Evolutionary conservation across 2,329 filamentous ascomycete species (phyloP), one percentile per base, ranked within the genome.

Genomic region (Trichocomaceae sp.): DNA sequence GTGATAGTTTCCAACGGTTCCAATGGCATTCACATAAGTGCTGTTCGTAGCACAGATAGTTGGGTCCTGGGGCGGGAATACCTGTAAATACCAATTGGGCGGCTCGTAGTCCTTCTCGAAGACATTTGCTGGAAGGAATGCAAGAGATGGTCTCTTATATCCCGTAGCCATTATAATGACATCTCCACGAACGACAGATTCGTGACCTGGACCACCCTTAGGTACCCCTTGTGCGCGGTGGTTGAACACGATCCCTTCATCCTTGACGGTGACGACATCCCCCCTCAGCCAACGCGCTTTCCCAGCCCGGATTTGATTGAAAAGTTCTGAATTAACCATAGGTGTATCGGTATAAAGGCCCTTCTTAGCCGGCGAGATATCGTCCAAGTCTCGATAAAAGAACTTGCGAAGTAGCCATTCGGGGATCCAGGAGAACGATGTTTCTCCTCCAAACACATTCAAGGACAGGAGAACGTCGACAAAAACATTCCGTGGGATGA

Each of bases 71-170:
- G 89, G 87, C 4, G 90, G 89, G 71, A 95, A 95, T 0, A 87
- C 87, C 69, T 95, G 89, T 0, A 95, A 79, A 62, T 93, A 95
- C 90, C 90, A 95, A 68, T 89, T 90, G 0, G 90, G 90, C 1
- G 89, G 87, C 1, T 77, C 75, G 62, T 93, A 95, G 0, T 86
- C 85, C 58, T 87, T 81, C 9, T 81, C 66, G 66, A 93, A 93
- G 63, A 81, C 84, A 51, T 89, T 82, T 0, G 83, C 73, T 0
- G 89, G 89, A 0, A 95, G 75, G 69, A 95, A 93, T 10, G 75
- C 76, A 0, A 95, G 78, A 3, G 80, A 82, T 0, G 90, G 89
- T 0, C 89, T 80, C 62, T 88, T 80, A 73, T 83, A 95, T 1
- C 90, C 90, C 0, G 90, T 95, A 0, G 90, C 90, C 80, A 93